Evolutionary conservation across 164 flowering plant species (phyloP), one percentile per base, ranked within the genome.

Genomic region (Nymphaea thermarum): DNA sequence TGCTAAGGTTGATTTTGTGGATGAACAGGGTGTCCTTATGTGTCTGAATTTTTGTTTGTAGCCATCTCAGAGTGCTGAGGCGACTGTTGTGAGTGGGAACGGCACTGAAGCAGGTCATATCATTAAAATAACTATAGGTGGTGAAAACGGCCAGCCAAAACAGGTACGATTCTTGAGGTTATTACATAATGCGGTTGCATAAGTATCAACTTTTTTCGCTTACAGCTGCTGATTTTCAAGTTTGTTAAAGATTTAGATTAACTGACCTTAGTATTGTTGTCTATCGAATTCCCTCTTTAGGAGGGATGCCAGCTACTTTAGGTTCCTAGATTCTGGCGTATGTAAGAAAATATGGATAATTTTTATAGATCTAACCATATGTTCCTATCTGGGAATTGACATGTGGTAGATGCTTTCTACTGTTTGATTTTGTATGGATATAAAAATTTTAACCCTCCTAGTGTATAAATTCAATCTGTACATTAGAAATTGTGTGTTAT

Each of bases 61-160:
- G 66, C 43, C 68, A 45, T 14, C 68, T 65, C 75, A 92, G 96
- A 88, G 83, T 64, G 44, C 72, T 67, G 96, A 88, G 65, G 75
- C 89, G 3, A 63, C 89, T 66, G 71, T 86, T 74, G 81, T 92
- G 61, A 86, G 79, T 70, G 93, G 96, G 14, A 82, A 80, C 72
- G 98, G 90, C 64, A 82, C 94, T 51, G 98, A 90, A 77, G 74
- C 91, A 36, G 98, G 98, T 62, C 96, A 88, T 66, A 78, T 78
- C 43, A 89, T 88, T 71, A 65, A 82, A 68, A 87, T 88, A 44
- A 78, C 85, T 41, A 75, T 86, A n/a, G 91, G 87, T 68, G 96
- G 95, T 74, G 81, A 75, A 71, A 81, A 88, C 80, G 98, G 93
- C 66, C 85, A 86, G 67, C 89, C 84, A 42, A 88, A 87, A 60